These are phyloP conservation scores for Rhizopus stolonifer DNA, from an alignment of 371 early-diverging fungal genomes.

Conservation along the genomic window DNA sequence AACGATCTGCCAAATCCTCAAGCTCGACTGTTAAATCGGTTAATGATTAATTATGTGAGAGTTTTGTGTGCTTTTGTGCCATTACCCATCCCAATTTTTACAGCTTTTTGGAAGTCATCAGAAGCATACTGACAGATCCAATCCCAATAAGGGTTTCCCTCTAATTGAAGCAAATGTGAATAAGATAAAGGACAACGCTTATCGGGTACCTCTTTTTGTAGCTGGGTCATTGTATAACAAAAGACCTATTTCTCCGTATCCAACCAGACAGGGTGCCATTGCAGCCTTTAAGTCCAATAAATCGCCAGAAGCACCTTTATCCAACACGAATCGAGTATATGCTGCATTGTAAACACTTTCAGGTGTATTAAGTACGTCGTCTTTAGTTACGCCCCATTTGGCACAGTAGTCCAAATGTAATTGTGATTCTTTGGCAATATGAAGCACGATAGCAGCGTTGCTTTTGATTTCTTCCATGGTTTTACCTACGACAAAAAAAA, in stretches of 20 bases:
- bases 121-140: constrained; percentile 79
- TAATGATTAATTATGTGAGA: background rate
- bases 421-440: constrained; percentile 66
- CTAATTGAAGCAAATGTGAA: constrained; percentile 14
- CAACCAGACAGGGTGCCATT: constrained; percentile 79
- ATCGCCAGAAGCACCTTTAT: constrained; percentile 74
- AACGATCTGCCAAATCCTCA: constrained; percentile 52
- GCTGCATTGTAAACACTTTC: constrained; percentile 78
- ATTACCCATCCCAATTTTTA: constrained; percentile 59
- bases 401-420: constrained; percentile 75
- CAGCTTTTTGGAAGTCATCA: constrained; percentile 67
- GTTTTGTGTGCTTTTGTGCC: too few species aligned
- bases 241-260: constrained; percentile 80
- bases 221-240: constrained; percentile 62
- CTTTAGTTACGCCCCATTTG: constrained; percentile 67
- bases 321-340: constrained; percentile 81
- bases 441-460: constrained; percentile 60
- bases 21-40: constrained; percentile 30
- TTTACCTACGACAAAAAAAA: constrained; percentile 9
- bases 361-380: constrained; percentile 63
- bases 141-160: constrained; percentile 78
- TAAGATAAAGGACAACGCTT: background rate
- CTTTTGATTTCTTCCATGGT: constrained; percentile 32
- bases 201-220: constrained; percentile 50
- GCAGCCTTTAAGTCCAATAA: constrained; percentile 75